Percentiles rank a stretch among this genome's conserved stretches.
Evolutionary conservation across 2,329 filamentous ascomycete species (phyloP).

Genomic region (Rutstroemia sp.): DNA sequence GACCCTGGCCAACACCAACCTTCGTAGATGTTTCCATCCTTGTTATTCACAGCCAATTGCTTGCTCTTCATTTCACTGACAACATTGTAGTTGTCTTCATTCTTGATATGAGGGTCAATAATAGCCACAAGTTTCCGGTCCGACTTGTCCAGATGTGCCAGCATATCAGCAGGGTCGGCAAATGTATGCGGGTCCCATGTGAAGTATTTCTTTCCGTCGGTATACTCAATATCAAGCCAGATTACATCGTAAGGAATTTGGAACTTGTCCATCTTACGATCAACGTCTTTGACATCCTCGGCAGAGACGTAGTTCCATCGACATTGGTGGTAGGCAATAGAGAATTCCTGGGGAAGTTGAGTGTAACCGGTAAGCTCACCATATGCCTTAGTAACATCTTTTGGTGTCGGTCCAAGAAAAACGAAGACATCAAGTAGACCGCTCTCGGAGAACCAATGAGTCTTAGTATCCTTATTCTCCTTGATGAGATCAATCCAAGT

Average conservation of each 20-base stretch:
- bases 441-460: conserved; percentile 94
- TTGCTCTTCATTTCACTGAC: conserved; percentile 78
- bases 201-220: conserved; percentile 95
- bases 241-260: conserved; percentile 98
- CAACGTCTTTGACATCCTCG: conserved; percentile 93
- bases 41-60: conserved; percentile 79
- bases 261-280: conserved; percentile 90
- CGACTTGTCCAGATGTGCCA: conserved; percentile 75
- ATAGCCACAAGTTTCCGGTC: conserved; percentile 89
- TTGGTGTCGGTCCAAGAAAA: conserved; percentile 81
- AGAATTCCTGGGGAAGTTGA: conserved; percentile 84
- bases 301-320: conserved; percentile 98
- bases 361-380: conserved; percentile 87
- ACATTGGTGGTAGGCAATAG: conserved; percentile 93
- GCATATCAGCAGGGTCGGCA: conserved; percentile 77
- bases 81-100: conserved; percentile 68
- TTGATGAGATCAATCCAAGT: conserved; percentile 97
- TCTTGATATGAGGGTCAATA: conserved; percentile 98
- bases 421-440: conserved; percentile 89
- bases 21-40: conserved; percentile 82
- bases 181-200: conserved; percentile 93
- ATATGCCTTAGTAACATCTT: conserved; percentile 75
- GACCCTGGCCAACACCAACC: conserved; percentile 99
- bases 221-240: conserved; percentile 98
- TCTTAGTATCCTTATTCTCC: conserved; percentile 69